Base-by-base conservation (phyloP, 1,139 yeast species). In the Pneumocystis jirovecii region DNA sequence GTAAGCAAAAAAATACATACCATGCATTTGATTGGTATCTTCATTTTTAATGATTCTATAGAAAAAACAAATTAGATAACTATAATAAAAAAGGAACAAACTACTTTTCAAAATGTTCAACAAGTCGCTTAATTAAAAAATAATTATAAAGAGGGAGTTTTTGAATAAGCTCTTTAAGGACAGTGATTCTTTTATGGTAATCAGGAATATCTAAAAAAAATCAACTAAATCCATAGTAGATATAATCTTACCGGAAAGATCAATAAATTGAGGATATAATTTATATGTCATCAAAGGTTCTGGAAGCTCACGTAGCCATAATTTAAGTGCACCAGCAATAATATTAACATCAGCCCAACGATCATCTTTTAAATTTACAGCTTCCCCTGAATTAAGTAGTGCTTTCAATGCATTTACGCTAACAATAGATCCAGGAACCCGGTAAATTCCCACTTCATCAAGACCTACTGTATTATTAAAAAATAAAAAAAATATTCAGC, bases 371-470 rank as follows among this genome's bases (percentile, higher is more conserved):
- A 86, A 81, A 45, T 83, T 80, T 68, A 89, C 85, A 10, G 81
- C 82, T 21, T 89, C 89, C 39, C 83, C 82, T 68, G 81, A 82
- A 74, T 93, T 96, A 73, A 93, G 88, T 57, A 85, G 85, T 12
- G 80, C 78, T 73, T 86, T 89, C 68, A 90, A 79, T 35, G 83
- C 81, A 68, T 82, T 83, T 68, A 93, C 84, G 65, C 89, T 89
- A 62, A 89, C 87, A 61, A 89, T 78, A 0, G 97, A 89, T 0
- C 97, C 95, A 67, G 96, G 89, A 68, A 91, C 88, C 74, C 98
- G 84, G 74, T 93, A 93, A 29, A 93, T 79, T 31, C 98, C 98
- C 67, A 89, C 89, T 73, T 91, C 97, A 69, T 88, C 89, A 50
- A 93, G 75, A 0, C 97, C 97, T 67, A 50, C 3, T 25, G 17